These are phyloP conservation scores for Cordyceps fumosorosea DNA, from an alignment of 2,329 filamentous ascomycete species.

Conservation along the genomic window DNA sequence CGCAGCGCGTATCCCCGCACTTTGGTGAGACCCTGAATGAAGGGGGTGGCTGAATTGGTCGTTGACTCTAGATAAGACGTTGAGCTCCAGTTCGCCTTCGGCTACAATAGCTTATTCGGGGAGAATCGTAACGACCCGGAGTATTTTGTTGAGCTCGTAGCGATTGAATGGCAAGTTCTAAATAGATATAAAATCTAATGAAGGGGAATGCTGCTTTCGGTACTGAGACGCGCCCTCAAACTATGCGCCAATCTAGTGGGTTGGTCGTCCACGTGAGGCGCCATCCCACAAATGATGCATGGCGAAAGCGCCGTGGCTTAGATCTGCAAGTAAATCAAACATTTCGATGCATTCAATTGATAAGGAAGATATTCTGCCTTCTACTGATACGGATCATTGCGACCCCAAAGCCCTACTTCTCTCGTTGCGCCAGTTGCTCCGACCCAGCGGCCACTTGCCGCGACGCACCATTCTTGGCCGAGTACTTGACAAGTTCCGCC, in stretches of 20 bases:
- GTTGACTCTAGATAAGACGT: not conserved
- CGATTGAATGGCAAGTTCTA: too few relatives aligned
- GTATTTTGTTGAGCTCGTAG: too few relatives aligned
- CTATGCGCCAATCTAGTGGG: constrained; percentile 8
- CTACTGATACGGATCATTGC: not conserved
- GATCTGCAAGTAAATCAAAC: not conserved
- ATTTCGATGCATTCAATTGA: not conserved
- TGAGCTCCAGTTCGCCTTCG: not conserved
- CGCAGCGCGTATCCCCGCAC: not conserved
- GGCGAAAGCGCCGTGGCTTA: not conserved
- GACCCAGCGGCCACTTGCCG: not conserved
- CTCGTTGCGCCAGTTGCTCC: not conserved
- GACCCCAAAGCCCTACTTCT: not conserved
- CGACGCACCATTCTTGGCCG: not conserved
- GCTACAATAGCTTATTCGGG: not conserved
- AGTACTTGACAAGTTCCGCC: not conserved
- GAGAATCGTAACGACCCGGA: too few relatives aligned
- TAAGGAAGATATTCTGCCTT: too few relatives aligned
- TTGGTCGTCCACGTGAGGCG: constrained; percentile 7
- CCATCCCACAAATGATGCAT: not conserved
- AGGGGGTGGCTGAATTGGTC: constrained; percentile 2
- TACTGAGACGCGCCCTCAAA: not conserved
- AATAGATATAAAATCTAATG: not conserved
- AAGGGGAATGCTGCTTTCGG: not conserved
- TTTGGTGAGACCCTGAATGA: not conserved